Evolutionary conservation across 495 filamentous ascomycete genomes (phyloP), one percentile per base, ranked within the genome.

Genomic region (Clavariopsis aquatica): DNA sequence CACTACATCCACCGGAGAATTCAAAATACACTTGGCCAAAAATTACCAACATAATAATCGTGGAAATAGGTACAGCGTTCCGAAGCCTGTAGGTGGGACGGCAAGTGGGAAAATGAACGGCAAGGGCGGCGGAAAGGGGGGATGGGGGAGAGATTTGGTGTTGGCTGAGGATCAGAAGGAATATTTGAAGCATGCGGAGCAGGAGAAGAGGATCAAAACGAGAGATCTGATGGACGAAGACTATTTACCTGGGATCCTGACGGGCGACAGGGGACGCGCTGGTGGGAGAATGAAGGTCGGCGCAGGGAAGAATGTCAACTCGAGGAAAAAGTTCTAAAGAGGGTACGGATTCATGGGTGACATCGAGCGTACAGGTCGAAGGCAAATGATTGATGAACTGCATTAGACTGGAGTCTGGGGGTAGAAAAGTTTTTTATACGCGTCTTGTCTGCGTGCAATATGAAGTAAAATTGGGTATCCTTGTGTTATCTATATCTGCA

Each of bases 151-250:
- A 19, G 83, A 83, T 13, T 78, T 98, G 64, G 91, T 98, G 51
- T 79, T 98, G 1, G 83, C 93, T 1, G 93, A 96, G 77, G 94
- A 98, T 74, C 94, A 98, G 80, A 96, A 97, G 78, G 95, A 98
- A 78, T 98, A 90, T 74, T 71, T 81, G 41, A 78, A 83, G 63
- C 87, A 88, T 63, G 75, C 83, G 8, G 81, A 79, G 13, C 81
- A 86, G 69, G 80, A 87, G 73, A 81, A 80, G 63, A 86, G 87
- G 71, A 78, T 80, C 57, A 86, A 87, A 72, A 85, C 90, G 72
- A 86, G 82, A 62, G 91, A 96, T 79, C 75, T 96, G 59, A 92
- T 98, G 93, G 93, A 97, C 73, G 87, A 92, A 67, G 94, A 98
- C 76, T 95, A 93, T 72, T 77, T 97, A 60, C 94, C 95, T 8